Base-by-base conservation (phyloP, 768 basidiomycete genomes). In the Suillus clintonianus region DNA sequence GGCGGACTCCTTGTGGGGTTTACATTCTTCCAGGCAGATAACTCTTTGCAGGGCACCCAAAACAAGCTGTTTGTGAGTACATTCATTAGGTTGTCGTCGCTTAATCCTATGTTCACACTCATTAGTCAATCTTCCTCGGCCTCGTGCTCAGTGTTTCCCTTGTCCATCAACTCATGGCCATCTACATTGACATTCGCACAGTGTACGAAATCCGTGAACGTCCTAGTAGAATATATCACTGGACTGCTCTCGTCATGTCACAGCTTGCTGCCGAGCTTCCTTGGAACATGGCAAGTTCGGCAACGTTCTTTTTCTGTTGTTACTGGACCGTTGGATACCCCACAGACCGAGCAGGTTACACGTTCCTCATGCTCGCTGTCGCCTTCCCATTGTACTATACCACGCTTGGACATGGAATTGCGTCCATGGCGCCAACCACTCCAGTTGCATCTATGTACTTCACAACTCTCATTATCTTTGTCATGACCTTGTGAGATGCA, bases 201-300 rank as follows among this genome's bases (percentile, higher is more conserved):
- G 77, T 90, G 32, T 90, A 89, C 67, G 86, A 89, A 68, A 83
- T 87, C 45, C 83, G 89, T 36, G 89, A 91, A 72, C 82, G 86
- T 5, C 80, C 89, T 0, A 86, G 85, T 62, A 77, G 83, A 42
- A 89, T 86, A 77, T 90, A 90, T 72, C 81, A 79, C 60, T 90
- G 88, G 89, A 79, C 83, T 0, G 85, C 86, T 0, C 77, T 88
- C 30, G 65, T 86, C 32, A 83, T 84, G 0, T 78, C 86, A 0
- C 83, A 85, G 68, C 75, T 89, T 53, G 66, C 87, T 9, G 78
- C 83, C 6, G 88, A 88, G 65, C 57, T 88, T 1, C 87, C 87
- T 2, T 88, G 85, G 84, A 88, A 88, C 64, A 80, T 89, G 50
- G 8, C 85, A 6, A 84, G 84, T 32, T 85, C 87, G 1, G 77